phyloP scores from a whole-genome alignment of 1,284 basidiomycete genomes.

The Marasmius oreades region DNA sequence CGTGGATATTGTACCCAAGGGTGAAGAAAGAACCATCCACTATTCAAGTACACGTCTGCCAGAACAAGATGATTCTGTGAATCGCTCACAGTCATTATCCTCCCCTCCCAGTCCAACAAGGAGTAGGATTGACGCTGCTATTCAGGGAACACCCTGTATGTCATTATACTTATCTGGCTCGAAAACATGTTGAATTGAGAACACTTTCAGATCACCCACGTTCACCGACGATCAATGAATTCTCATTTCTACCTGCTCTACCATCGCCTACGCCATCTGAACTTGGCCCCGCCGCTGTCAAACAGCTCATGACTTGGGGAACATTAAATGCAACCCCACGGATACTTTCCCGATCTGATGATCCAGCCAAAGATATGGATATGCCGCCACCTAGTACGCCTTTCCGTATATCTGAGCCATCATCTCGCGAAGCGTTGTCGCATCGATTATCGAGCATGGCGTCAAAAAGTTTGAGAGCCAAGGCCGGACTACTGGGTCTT shows the following conservation, averaged over 20 bases:
- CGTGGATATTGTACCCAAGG: slow-evolving; percentile 33
- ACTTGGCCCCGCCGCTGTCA: slow-evolving; percentile 70
- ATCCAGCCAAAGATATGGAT: slow-evolving; percentile 35
- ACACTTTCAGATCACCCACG: slow-evolving; percentile 50
- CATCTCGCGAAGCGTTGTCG: slow-evolving; percentile 74
- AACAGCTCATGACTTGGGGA: slow-evolving; percentile 93
- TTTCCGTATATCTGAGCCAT: slow-evolving; percentile 70
- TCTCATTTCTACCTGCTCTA: slow-evolving; percentile 76
- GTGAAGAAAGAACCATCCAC: slow-evolving; percentile 64
- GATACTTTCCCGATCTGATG: slow-evolving; percentile 67
- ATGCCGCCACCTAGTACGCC: slow-evolving; percentile 50
- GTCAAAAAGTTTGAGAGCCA: slow-evolving; percentile 63
- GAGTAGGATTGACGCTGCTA: slow-evolving; percentile 86
- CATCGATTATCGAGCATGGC: slow-evolving; percentile 75
- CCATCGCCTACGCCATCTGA: slow-evolving; percentile 83
- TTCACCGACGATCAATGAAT: slow-evolving; percentile 54
- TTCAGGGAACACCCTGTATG: slow-evolving; percentile 77
- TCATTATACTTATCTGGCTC: slow-evolving; percentile 12
- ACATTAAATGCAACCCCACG: slow-evolving; percentile 85
- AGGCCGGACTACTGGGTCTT: slow-evolving; percentile 58
- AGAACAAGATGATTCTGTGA: slow-evolving; percentile 54
- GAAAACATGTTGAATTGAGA: slow-evolving; percentile 14
- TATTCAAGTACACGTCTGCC: slow-evolving; percentile 78
- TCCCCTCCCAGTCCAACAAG: slow-evolving; percentile 82
- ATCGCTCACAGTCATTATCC: slow-evolving; percentile 41